Evolutionary conservation across 208 protist species (phyloP).

Genomic region (Trypanosoma brucei): DNA sequence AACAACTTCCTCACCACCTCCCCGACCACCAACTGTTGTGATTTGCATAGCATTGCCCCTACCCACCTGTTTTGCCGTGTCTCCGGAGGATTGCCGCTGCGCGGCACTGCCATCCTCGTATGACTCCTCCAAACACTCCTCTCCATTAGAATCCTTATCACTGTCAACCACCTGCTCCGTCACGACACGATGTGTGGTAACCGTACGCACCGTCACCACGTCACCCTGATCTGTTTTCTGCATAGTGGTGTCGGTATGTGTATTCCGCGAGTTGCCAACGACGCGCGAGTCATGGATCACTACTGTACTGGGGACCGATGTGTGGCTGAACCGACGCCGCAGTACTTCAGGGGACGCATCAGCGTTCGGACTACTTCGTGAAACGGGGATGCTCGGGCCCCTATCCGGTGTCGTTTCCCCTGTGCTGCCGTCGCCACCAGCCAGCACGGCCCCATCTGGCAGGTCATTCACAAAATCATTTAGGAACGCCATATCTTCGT

Average conservation of each 20-base stretch:
- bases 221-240: slow-evolving; percentile 41
- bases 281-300: slow-evolving; percentile 47
- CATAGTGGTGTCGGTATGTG: slow-evolving; percentile 60
- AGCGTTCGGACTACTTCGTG: not conserved
- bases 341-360: slow-evolving; percentile 31
- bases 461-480: slow-evolving; percentile 42
- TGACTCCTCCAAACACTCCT: not conserved
- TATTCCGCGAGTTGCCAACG: slow-evolving; percentile 57
- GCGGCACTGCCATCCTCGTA: not conserved
- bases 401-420: not conserved
- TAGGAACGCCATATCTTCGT: slow-evolving; percentile 47
- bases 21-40: not conserved
- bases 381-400: not conserved
- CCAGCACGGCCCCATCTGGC: slow-evolving; percentile 22
- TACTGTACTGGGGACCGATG: slow-evolving; percentile 36
- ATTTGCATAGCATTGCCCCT: not conserved
- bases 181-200: slow-evolving; percentile 57
- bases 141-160: slow-evolving; percentile 43
- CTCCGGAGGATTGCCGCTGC: not conserved
- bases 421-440: slow-evolving; percentile 2
- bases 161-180: slow-evolving; percentile 59
- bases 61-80: not conserved
- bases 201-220: slow-evolving; percentile 59
- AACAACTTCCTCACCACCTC: not conserved
- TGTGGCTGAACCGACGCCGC: slow-evolving; percentile 19